Conservation (phyloP, 768 basidiomycete genomes). For the Scleroderma bovista region DNA sequence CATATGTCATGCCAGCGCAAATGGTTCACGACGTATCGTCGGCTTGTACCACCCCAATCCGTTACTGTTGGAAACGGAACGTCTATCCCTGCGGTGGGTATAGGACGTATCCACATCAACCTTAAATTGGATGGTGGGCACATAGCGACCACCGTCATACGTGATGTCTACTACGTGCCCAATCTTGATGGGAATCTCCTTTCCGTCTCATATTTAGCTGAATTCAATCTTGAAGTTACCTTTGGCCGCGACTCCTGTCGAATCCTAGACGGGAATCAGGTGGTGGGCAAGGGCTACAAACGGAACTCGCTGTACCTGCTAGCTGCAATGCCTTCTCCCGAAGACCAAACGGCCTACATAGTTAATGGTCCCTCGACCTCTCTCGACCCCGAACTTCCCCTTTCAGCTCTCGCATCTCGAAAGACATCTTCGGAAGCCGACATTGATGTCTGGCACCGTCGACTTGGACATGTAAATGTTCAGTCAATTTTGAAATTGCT, state of each 20-base stretch:
- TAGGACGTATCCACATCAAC: not conserved
- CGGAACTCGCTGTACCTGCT: slow-evolving; percentile 3
- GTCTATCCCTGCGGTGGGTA: not conserved
- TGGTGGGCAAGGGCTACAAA: not conserved
- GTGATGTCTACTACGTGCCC: slow-evolving; percentile 10
- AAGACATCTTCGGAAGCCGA: not conserved
- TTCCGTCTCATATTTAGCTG: slow-evolving; percentile 8
- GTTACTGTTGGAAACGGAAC: not conserved
- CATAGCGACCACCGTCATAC: not conserved
- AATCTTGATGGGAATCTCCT: slow-evolving; percentile 15
- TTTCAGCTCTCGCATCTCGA: not conserved
- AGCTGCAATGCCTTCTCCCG: not conserved
- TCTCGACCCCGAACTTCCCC: not conserved
- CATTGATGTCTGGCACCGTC: not conserved
- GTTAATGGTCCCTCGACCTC: not conserved
- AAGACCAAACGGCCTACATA: not conserved
- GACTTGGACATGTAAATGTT: not conserved
- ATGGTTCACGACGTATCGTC: not conserved
- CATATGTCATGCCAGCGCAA: not conserved
- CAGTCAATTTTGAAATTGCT: slow-evolving; percentile 2
- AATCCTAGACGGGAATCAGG: not conserved
- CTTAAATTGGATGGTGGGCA: not conserved
- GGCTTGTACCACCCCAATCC: not conserved
- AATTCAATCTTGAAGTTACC: not conserved
- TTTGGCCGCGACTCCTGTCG: not conserved